Percentiles rank a stretch among this genome's conserved stretches.
Evolutionary conservation across 306 rosid species (phyloP).

Genomic region (Myrica gale): DNA sequence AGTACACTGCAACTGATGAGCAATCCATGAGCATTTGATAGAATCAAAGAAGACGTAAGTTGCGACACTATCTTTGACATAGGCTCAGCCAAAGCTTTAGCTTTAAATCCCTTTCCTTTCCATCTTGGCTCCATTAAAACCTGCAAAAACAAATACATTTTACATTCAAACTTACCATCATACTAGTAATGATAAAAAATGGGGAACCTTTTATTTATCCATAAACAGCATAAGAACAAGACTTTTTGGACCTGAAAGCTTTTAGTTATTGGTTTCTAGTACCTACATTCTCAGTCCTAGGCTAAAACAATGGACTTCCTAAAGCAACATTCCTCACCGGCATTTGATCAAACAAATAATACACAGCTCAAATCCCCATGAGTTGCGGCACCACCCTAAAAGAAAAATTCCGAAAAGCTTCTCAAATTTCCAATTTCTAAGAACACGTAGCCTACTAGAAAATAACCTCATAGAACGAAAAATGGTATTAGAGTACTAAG

Average conservation of each 20-base stretch:
- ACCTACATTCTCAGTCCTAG: too few species aligned
- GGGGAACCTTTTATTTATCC: background rate
- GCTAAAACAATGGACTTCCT: background rate
- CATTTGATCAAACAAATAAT: background rate
- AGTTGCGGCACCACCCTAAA: background rate
- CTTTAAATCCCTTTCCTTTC: slow-evolving; percentile 75
- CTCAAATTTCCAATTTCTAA: background rate
- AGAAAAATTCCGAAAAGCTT: background rate
- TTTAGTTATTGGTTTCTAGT: background rate
- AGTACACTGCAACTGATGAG: slow-evolving; percentile 44
- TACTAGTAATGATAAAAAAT: background rate
- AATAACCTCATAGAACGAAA: too few species aligned
- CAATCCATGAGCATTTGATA: slow-evolving; percentile 46
- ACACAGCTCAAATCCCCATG: background rate
- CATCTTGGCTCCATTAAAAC: slow-evolving; percentile 63
- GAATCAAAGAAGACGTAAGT: slow-evolving; percentile 57
- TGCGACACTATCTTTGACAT: slow-evolving; percentile 55
- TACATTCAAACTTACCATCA: background rate
- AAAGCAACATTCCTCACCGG: background rate
- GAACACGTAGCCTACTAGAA: background rate
- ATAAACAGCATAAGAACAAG: too few species aligned
- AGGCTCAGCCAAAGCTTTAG: slow-evolving; percentile 64
- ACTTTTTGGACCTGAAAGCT: background rate
- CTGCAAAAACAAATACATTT: background rate
- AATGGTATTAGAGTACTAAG: too few species aligned